Evolutionary conservation across 2,329 filamentous ascomycete species (phyloP).

Genomic region (Colletotrichum liriopes): DNA sequence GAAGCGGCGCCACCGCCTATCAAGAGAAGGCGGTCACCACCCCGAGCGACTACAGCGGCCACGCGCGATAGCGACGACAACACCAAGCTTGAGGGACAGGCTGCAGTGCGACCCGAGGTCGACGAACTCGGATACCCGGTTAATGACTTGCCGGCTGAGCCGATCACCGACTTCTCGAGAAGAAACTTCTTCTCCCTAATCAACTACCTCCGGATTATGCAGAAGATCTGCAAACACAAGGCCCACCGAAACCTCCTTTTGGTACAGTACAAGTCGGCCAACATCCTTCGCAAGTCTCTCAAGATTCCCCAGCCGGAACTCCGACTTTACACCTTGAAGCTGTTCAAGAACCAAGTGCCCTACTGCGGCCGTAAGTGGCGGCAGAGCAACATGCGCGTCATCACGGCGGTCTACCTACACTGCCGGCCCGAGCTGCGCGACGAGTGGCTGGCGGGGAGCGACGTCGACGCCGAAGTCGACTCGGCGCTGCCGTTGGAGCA

Average conservation of each 20-base stretch:
- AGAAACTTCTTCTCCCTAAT: slow-evolving; percentile 96
- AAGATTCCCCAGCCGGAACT: slow-evolving; percentile 91
- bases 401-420: slow-evolving; percentile 95
- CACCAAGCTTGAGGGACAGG: slow-evolving; percentile 53
- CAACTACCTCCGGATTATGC: slow-evolving; percentile 95
- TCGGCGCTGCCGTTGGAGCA: slow-evolving; percentile 94
- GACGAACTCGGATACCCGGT: slow-evolving; percentile 91
- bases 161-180: slow-evolving; percentile 91
- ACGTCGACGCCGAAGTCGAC: slow-evolving; percentile 94
- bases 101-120: slow-evolving; percentile 71
- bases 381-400: slow-evolving; percentile 98
- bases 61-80: slow-evolving; percentile 45
- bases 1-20: slow-evolving; percentile 91
- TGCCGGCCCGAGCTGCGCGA: slow-evolving; percentile 93
- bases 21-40: slow-evolving; percentile 68
- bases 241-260: slow-evolving; percentile 94
- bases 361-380: slow-evolving; percentile 99
- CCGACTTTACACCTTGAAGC: slow-evolving; percentile 93
- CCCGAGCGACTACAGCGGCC: slow-evolving; percentile 52
- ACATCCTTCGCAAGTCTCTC: slow-evolving; percentile 91
- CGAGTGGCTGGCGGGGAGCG: slow-evolving; percentile 93
- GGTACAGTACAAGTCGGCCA: slow-evolving; percentile 95
- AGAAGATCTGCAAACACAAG: slow-evolving; percentile 97
- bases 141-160: slow-evolving; percentile 77
- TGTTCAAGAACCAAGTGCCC: slow-evolving; percentile 98